phyloP scores from a whole-genome alignment of 31 red algal species.

The Bonnemaisonia californica region DNA sequence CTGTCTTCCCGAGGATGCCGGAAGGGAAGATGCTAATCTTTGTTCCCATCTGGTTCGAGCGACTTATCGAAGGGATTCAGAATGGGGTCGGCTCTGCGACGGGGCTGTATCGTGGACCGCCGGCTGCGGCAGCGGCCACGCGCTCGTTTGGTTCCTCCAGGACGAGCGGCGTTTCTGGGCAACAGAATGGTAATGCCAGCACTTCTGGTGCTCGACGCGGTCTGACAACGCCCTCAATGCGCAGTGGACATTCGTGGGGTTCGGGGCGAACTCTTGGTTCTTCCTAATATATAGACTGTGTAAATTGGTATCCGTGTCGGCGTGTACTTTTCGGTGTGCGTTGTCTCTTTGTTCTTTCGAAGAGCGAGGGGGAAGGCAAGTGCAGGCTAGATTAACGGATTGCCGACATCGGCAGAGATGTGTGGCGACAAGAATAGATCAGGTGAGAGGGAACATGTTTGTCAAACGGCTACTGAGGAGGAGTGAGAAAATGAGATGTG shows the following conservation, averaged over 20 bases:
- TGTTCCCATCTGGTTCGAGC: slow-evolving; percentile 64
- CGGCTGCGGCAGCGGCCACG: background rate
- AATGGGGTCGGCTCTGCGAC: slow-evolving; percentile 51
- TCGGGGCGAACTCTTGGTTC: background rate
- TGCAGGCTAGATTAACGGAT: too few relatives aligned
- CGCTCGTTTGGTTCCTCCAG: background rate
- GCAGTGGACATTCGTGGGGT: background rate
- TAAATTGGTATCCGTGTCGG: too few relatives aligned
- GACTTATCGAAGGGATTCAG: slow-evolving; percentile 52
- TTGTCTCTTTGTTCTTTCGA: too few relatives aligned
- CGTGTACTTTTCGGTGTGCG: too few relatives aligned
- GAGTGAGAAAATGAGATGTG: too few relatives aligned
- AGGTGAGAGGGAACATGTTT: too few relatives aligned
- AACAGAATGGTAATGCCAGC: background rate
- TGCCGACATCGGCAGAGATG: too few relatives aligned
- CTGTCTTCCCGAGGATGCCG: slow-evolving; percentile 84
- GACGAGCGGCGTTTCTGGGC: background rate
- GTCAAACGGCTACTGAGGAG: too few relatives aligned
- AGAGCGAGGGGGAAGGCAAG: too few relatives aligned
- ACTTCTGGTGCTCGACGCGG: background rate
- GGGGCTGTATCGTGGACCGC: slow-evolving; percentile 33
- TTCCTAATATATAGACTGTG: too few relatives aligned
- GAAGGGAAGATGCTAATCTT: slow-evolving; percentile 66
- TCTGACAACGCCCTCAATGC: background rate
- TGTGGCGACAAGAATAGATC: too few relatives aligned